phyloP scores from a whole-genome alignment of 2,329 filamentous ascomycete genomes.

The Ophiostoma australiae region DNA sequence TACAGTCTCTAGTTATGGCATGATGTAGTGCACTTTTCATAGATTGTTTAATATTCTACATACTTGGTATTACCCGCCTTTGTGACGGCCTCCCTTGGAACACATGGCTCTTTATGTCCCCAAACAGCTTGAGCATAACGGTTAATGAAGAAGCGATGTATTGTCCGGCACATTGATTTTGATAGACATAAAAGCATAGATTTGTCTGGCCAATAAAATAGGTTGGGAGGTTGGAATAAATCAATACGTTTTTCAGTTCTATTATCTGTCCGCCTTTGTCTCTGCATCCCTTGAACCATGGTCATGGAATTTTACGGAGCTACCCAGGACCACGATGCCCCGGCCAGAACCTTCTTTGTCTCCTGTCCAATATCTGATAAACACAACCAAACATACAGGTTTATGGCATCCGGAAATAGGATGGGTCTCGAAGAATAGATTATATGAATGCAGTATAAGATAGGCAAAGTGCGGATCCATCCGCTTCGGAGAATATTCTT shows the following conservation, averaged over 20 bases:
- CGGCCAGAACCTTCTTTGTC: not conserved
- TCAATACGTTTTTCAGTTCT: too few species aligned
- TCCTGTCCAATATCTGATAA: too few species aligned
- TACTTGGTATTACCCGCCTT: not conserved
- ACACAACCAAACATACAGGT: too few species aligned
- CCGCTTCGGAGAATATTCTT: not conserved
- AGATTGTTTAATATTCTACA: not conserved
- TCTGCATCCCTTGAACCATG: not conserved
- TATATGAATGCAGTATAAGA: not conserved
- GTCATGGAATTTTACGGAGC: too few species aligned
- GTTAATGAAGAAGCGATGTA: too few species aligned
- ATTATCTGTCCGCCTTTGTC: not conserved
- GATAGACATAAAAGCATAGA: too few species aligned
- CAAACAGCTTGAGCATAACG: not conserved
- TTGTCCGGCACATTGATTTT: not conserved
- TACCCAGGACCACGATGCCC: too few species aligned
- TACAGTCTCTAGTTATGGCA: not conserved
- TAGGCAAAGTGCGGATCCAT: not conserved
- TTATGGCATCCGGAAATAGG: not conserved
- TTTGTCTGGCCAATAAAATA: too few species aligned
- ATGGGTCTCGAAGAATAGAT: not conserved
- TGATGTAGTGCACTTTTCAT: not conserved
- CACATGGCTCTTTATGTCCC: not conserved
- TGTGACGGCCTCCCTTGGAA: not conserved
- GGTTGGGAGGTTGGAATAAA: too few species aligned